phyloP scores from a whole-genome alignment of 2,329 filamentous ascomycete genomes.

The Xylaria sp. region DNA sequence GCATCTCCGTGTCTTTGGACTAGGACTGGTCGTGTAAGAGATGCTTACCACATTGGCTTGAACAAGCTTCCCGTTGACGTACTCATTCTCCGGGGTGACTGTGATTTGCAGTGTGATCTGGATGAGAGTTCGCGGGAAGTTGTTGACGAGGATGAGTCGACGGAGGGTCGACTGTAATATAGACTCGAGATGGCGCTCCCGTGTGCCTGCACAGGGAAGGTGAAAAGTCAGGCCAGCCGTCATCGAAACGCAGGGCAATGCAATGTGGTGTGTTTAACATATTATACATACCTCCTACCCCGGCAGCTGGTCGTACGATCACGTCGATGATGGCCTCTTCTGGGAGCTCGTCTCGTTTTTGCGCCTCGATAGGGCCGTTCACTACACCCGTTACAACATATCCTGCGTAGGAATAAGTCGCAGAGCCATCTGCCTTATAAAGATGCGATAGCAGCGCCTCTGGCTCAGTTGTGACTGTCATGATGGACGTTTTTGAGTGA shows the following conservation, averaged over 20 bases:
- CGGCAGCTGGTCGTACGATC: conserved; percentile 84
- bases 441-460: conserved; percentile 67
- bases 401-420: conserved; percentile 77
- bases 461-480: conserved; percentile 60
- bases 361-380: conserved; percentile 92
- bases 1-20: conserved; percentile 29
- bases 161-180: conserved; percentile 77
- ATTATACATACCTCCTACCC: conserved; percentile 76
- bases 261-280: conserved; percentile 48
- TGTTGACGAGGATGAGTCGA: conserved; percentile 77
- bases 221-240: conserved; percentile 26
- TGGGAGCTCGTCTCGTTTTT: conserved; percentile 86
- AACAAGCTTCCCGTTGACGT: conserved; percentile 67
- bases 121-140: conserved; percentile 80
- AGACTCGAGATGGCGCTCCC: conserved; percentile 84
- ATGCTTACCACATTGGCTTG: conserved; percentile 68
- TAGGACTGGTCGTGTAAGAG: conserved; percentile 11
- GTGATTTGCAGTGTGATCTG: conserved; percentile 84
- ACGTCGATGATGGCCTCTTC: conserved; percentile 93
- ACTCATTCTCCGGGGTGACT: conserved; percentile 73
- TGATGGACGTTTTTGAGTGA: conserved; percentile 41
- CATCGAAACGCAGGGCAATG: conserved; percentile 32
- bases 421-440: conserved; percentile 80
- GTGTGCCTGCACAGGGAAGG: conserved; percentile 61
- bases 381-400: conserved; percentile 87